Percentiles rank a stretch among this genome's conserved stretches.
Evolutionary conservation across 768 basidiomycete species (phyloP).

Genomic region (Russula ochroleuca): DNA sequence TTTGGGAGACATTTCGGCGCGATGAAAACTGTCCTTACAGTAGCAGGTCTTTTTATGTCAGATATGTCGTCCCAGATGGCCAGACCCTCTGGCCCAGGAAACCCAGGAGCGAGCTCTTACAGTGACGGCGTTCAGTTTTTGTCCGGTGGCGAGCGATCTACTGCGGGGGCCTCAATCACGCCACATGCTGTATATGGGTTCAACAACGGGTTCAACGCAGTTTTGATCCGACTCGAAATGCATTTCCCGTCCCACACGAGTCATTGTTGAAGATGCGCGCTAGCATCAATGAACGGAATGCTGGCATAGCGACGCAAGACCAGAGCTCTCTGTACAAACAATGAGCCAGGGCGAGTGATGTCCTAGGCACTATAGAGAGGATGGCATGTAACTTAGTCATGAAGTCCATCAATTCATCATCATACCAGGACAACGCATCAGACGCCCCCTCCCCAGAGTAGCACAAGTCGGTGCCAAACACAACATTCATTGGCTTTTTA

Average conservation of each 20-base stretch:
- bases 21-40: neutral
- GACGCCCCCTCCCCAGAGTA: neutral
- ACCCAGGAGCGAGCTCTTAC: neutral
- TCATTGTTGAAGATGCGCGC: neutral
- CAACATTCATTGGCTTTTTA: constrained; percentile 15
- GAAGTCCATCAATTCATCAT: neutral
- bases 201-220: neutral
- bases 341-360: neutral
- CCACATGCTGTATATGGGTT: neutral
- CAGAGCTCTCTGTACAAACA: neutral
- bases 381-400: neutral
- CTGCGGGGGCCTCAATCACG: neutral
- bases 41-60: neutral
- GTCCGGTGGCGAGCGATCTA: neutral
- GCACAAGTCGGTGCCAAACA: neutral
- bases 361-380: neutral
- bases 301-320: neutral
- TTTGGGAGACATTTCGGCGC: neutral
- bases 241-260: neutral
- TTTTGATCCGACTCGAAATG: constrained; percentile 1
- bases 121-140: neutral
- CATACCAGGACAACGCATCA: neutral
- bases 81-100: neutral
- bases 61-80: neutral
- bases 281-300: no score